A percentile compares a stretch with the other conserved stretches of the same genome.
These are phyloP conservation scores for Cladosporium sp. DNA, from an alignment of 2,329 filamentous ascomycete genomes.

Conservation along the genomic window DNA sequence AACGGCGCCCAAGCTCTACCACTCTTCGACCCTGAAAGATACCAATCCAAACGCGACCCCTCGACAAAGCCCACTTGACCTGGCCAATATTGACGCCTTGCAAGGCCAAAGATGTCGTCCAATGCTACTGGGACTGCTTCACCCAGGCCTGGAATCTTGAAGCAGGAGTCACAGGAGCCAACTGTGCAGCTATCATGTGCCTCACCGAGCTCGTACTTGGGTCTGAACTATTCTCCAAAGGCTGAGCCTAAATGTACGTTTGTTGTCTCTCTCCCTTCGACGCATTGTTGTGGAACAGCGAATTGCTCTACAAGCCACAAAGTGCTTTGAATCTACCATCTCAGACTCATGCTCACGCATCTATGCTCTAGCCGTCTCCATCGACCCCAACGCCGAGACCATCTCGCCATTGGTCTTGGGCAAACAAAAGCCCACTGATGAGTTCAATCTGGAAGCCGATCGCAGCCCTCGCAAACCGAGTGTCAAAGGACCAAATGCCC, in stretches of 20 bases:
- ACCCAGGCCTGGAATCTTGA: conserved; percentile 24
- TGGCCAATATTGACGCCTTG: neutral
- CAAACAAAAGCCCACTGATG: conserved; percentile 46
- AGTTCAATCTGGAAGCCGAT: conserved; percentile 40
- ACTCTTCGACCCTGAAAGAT: neutral
- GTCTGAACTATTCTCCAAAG: conserved; percentile 96
- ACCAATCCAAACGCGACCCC: neutral
- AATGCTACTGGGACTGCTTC: conserved; percentile 13
- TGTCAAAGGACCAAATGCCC: conserved; percentile 40
- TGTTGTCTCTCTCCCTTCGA: neutral
- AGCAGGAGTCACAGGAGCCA: conserved; percentile 24
- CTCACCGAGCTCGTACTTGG: conserved; percentile 77
- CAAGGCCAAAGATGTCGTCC: conserved; percentile 3
- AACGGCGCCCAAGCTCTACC: neutral
- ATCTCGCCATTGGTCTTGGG: conserved; percentile 50
- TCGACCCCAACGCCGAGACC: conserved; percentile 44
- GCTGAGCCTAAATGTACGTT: conserved; percentile 19
- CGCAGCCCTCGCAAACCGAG: conserved; percentile 36
- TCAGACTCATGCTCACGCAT: neutral
- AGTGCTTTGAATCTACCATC: neutral
- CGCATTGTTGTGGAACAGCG: neutral
- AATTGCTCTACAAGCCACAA: neutral
- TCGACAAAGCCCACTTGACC: neutral
- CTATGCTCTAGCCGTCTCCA: conserved; percentile 45
- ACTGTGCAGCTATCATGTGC: conserved; percentile 20